Evolutionary conservation across 768 basidiomycete genomes (phyloP).

Genomic region (Pleurotus salmoneostramineus): DNA sequence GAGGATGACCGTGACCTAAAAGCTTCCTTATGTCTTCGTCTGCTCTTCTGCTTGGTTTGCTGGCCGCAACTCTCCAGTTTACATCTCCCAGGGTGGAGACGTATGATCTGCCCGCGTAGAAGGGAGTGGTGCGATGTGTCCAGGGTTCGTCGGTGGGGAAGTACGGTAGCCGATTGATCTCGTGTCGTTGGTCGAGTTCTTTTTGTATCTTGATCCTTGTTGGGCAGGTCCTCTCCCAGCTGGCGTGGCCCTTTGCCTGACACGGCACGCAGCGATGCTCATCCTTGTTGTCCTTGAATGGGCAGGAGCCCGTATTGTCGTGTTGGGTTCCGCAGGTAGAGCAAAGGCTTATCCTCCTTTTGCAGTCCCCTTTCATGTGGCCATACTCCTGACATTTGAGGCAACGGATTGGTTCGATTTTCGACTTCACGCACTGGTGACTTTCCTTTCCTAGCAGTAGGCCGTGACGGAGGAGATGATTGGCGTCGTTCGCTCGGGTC

Average conservation of each 20-base stretch:
- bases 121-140: neutral
- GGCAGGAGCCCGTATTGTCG: neutral
- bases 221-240: neutral
- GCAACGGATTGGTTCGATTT: neutral
- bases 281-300: neutral
- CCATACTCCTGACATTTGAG: conserved; percentile 2
- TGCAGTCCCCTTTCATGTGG: neutral
- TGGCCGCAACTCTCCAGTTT: neutral
- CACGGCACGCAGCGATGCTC: neutral
- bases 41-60: too few relatives aligned
- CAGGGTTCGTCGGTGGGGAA: conserved; percentile 4
- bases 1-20: too few relatives aligned
- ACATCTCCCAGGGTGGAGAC: neutral
- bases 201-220: neutral
- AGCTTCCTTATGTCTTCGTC: too few relatives aligned
- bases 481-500: too few relatives aligned
- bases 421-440: too few relatives aligned
- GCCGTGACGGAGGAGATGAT: too few relatives aligned
- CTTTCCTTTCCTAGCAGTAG: too few relatives aligned
- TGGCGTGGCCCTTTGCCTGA: neutral
- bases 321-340: neutral
- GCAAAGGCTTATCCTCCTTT: too few relatives aligned
- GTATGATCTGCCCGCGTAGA: neutral
- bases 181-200: neutral
- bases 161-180: neutral